Evolutionary conservation across 306 rosid species (phyloP), one percentile per base, ranked within the genome.

Genomic region (Cajanus cajan): DNA sequence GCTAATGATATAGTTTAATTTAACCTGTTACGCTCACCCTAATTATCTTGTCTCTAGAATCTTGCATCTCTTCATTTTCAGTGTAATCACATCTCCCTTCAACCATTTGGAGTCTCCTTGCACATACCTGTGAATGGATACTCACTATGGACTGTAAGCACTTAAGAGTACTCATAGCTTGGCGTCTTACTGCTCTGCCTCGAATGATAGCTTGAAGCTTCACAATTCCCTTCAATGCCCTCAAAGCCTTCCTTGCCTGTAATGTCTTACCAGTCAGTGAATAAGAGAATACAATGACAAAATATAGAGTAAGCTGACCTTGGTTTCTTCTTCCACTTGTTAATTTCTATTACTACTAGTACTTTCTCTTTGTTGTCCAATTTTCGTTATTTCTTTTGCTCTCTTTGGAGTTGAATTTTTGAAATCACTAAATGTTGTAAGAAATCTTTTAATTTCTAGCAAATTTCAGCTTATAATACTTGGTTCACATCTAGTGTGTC

Each of bases 211-310:
- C 98, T 88, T 95, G 98, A 59, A 95, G 98, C 79, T 82, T 95
- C 83, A 95, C 98, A 73, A 95, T 92, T 78, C 98, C 98, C 87
- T 88, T 92, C 77, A 95, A 81, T 82, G 98, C 98, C 68, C 89
- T 63, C 87, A 91, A 81, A 48, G 98, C 98, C 80, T 91, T 91
- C 84, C 82, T 95, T 75, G 98, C 98, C 98, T 95, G 85, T 45
- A 80, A 82, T 34, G 24, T 36, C 61, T 66, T n/a, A 47, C 48
- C 41, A 50, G 47, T 80, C 10, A 81, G 59, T 28, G 50, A 77
- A 67, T 13, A 19, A 50, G 41, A 41, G 11, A 51, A 59, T 21
- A 59, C 41, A 6, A 69, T 34, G 5, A 54, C 44, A 24, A 43
- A 16, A 8, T 76, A 39, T 63, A 16, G 13, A 78, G 50, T 34